A percentile compares a stretch with the other conserved stretches of the same genome.
These are phyloP conservation scores for Rhizopus delemar DNA, from an alignment of 371 early-diverging fungal genomes.

Conservation along the genomic window DNA sequence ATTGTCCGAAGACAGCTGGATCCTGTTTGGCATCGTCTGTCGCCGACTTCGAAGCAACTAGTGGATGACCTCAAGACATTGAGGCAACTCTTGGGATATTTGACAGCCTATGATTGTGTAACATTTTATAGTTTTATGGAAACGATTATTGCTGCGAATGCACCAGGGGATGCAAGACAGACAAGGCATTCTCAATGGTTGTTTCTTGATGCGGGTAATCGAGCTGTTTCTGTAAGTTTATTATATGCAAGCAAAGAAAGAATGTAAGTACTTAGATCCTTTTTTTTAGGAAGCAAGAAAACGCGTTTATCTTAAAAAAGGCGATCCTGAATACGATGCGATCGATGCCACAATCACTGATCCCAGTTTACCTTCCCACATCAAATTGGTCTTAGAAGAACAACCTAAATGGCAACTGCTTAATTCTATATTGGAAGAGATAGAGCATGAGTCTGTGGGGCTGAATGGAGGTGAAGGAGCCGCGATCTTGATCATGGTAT, in stretches of 20 bases:
- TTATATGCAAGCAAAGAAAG: background rate
- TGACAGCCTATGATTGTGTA: conserved; percentile 86
- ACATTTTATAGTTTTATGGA: conserved; percentile 86
- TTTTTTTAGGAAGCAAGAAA: conserved; percentile 54
- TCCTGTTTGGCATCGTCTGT: conserved; percentile 88
- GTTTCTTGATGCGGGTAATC: conserved; percentile 82
- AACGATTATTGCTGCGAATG: conserved; percentile 67
- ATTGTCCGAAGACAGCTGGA: conserved; percentile 76
- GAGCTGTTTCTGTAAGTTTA: conserved; percentile 56
- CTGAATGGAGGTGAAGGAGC: conserved; percentile 19
- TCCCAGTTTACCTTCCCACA: conserved; percentile 54
- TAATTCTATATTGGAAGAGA: conserved; percentile 70
- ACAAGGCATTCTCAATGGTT: conserved; percentile 76
- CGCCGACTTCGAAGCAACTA: conserved; percentile 72
- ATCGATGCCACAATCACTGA: background rate
- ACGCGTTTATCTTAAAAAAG: conserved; percentile 59
- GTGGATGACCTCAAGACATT: conserved; percentile 75
- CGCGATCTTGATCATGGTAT: conserved; percentile 71
- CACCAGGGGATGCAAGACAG: conserved; percentile 37
- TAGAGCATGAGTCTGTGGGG: conserved; percentile 54
- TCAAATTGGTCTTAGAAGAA: conserved; percentile 80
- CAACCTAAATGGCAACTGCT: conserved; percentile 91
- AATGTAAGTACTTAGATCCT: background rate
- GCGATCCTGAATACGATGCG: conserved; percentile 43
- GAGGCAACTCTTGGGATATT: conserved; percentile 69